phyloP scores from a whole-genome alignment of 257 asterid species.

The Solanum lignicaule region DNA sequence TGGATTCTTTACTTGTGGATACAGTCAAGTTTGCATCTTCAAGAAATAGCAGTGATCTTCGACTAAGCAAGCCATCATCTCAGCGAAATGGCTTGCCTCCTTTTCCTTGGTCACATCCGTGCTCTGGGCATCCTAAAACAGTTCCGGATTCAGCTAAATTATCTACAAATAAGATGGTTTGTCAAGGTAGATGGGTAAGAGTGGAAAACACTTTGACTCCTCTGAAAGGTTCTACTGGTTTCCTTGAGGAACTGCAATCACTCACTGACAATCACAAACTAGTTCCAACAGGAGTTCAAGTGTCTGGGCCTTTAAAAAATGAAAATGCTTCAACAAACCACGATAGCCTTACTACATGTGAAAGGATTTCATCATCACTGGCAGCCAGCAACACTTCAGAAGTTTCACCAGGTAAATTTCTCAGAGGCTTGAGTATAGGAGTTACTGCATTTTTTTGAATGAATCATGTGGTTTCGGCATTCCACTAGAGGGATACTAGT shows the following conservation, averaged over 20 bases:
- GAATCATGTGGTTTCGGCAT: neutral
- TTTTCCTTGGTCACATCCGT: conserved; percentile 81
- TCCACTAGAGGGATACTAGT: neutral
- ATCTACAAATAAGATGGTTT: conserved; percentile 44
- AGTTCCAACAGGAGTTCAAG: conserved; percentile 44
- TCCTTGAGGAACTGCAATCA: conserved; percentile 45
- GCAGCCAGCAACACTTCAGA: conserved; percentile 38
- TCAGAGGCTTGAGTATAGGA: neutral
- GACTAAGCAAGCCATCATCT: conserved; percentile 40
- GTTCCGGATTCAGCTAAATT: conserved; percentile 59
- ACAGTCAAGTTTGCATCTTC: conserved; percentile 47
- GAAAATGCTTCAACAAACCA: conserved; percentile 16
- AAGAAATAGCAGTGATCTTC: conserved; percentile 48
- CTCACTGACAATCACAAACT: conserved; percentile 50
- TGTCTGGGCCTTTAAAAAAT: conserved; percentile 15
- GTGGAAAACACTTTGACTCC: conserved; percentile 32
- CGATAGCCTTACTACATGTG: conserved; percentile 4
- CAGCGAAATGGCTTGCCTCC: conserved; percentile 78
- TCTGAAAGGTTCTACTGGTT: conserved; percentile 34
- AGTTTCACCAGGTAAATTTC: conserved; percentile 51
- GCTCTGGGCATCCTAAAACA: conserved; percentile 53
- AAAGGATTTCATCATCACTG: conserved; percentile 26
- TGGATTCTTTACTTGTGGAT: conserved; percentile 70
- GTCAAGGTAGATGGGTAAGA: conserved; percentile 84
- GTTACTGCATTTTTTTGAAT: neutral